Percentiles rank a stretch among this genome's conserved stretches.
phyloP scores from a whole-genome alignment of 176 grass and related monocot genomes.

The Oropetium thomaeum region DNA sequence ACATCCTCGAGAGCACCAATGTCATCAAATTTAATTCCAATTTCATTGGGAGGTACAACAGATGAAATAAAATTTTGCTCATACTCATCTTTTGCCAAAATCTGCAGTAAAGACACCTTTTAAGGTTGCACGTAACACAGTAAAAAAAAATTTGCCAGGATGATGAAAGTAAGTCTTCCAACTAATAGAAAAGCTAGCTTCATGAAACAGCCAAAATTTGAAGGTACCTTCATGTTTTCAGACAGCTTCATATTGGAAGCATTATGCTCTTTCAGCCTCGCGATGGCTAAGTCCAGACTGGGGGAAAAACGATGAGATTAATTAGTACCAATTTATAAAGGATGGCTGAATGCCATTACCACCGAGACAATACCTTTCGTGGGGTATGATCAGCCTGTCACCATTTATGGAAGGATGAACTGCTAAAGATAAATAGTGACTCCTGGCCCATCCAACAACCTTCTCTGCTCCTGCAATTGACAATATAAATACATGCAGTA shows the following conservation, averaged over 20 bases:
- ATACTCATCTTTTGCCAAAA: conserved; percentile 90
- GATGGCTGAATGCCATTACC: conserved; percentile 21
- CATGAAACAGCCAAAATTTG: conserved; percentile 10
- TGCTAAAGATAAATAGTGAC: conserved; percentile 75
- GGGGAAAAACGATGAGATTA: neutral
- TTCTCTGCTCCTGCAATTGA: conserved; percentile 70
- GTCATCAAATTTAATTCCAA: conserved; percentile 92
- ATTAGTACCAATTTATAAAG: conserved; percentile 21
- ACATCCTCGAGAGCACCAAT: conserved; percentile 94
- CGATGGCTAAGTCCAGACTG: conserved; percentile 83
- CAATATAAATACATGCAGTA: conserved; percentile 7
- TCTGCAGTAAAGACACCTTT: conserved; percentile 48
- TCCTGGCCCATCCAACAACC: conserved; percentile 88
- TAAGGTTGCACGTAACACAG: conserved; percentile 13
- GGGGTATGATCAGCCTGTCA: conserved; percentile 68
- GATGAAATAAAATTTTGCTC: conserved; percentile 88
- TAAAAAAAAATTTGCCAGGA: neutral
- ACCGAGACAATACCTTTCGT: conserved; percentile 62
- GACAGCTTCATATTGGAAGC: conserved; percentile 47
- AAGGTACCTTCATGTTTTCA: conserved; percentile 66
- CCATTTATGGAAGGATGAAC: conserved; percentile 55
- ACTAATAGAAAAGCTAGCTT: conserved; percentile 15
- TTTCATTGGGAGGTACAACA: conserved; percentile 86
- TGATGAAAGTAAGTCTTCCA: neutral
- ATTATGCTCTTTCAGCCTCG: conserved; percentile 65